Percentiles rank a stretch among this genome's conserved stretches.
Conservation (phyloP, 257 asterid species). For the Fraxinus americana region DNA sequence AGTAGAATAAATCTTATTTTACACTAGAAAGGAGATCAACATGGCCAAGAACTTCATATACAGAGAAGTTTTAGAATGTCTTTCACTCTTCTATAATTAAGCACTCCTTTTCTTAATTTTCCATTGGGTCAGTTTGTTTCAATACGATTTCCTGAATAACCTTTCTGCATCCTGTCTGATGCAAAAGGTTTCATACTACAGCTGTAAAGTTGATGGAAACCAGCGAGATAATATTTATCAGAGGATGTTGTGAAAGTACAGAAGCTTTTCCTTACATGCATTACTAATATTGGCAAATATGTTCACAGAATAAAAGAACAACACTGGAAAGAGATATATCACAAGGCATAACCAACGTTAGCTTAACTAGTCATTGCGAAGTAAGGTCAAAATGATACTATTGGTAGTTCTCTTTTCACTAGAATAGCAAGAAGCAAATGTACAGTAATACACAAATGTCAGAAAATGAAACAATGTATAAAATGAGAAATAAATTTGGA, state of each 20-base stretch:
- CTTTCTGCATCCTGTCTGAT: constrained; percentile 17
- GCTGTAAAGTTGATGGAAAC: constrained; percentile 15
- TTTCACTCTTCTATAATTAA: constrained; percentile 7
- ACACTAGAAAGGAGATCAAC: constrained; percentile 13
- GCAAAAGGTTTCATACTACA: constrained; percentile 10
- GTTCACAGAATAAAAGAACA: background rate
- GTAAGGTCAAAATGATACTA: background rate
- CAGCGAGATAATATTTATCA: background rate
- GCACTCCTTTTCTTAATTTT: constrained; percentile 5
- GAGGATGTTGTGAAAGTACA: background rate
- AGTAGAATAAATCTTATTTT: constrained; percentile 7
- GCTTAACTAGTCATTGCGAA: background rate
- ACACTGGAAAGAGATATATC: background rate
- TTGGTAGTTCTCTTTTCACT: background rate
- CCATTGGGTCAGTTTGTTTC: constrained; percentile 11
- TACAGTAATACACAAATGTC: background rate
- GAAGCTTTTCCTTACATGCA: background rate
- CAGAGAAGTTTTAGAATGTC: constrained; percentile 11
- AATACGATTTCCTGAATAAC: constrained; percentile 11
- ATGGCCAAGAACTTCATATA: constrained; percentile 18
- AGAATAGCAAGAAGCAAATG: background rate
- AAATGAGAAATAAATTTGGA: background rate
- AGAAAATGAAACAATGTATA: background rate
- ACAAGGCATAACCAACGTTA: background rate
- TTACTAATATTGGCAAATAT: background rate